phyloP scores from a whole-genome alignment of 352 stramenopile species.

The Aphanomyces stellatus region DNA sequence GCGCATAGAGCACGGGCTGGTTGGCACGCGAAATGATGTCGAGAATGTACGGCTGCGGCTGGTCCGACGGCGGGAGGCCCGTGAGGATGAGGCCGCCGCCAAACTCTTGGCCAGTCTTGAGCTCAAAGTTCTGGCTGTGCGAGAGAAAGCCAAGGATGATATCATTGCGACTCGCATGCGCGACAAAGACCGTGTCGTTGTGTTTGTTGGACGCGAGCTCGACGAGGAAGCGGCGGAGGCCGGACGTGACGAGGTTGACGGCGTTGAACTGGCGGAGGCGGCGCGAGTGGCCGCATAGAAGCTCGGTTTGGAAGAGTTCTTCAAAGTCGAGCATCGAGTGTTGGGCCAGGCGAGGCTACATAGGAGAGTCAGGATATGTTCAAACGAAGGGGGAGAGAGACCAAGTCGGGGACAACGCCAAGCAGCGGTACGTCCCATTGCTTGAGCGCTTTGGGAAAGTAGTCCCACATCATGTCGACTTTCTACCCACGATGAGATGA shows the following conservation, averaged over 20 bases:
- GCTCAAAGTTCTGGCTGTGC: conserved; percentile 67
- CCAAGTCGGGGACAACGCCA: conserved; percentile 74
- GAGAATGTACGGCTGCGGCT: conserved; percentile 71
- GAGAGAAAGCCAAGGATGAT: conserved; percentile 86
- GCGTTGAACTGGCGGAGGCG: conserved; percentile 73
- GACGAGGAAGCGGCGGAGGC: conserved; percentile 68
- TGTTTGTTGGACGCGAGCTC: conserved; percentile 68
- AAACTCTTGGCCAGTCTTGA: conserved; percentile 52
- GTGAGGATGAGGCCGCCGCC: conserved; percentile 86
- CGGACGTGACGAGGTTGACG: conserved; percentile 80
- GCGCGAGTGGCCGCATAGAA: conserved; percentile 41
- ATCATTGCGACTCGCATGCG: conserved; percentile 82
- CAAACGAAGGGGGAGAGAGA: not conserved
- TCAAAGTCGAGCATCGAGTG: conserved; percentile 87
- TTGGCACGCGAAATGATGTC: conserved; percentile 55
- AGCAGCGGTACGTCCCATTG: conserved; percentile 75
- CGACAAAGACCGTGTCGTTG: conserved; percentile 82
- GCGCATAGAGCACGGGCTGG: conserved; percentile 65
- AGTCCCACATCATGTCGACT: conserved; percentile 77
- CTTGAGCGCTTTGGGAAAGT: conserved; percentile 79
- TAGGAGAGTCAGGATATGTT: not conserved
- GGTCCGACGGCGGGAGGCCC: conserved; percentile 58
- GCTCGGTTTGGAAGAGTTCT: conserved; percentile 62
- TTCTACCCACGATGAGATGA: conserved; percentile 29
- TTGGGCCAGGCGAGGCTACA: conserved; percentile 46